These are phyloP conservation scores for Teratosphaeria nubilosa DNA, from an alignment of 2,329 filamentous ascomycete species.

Conservation along the genomic window DNA sequence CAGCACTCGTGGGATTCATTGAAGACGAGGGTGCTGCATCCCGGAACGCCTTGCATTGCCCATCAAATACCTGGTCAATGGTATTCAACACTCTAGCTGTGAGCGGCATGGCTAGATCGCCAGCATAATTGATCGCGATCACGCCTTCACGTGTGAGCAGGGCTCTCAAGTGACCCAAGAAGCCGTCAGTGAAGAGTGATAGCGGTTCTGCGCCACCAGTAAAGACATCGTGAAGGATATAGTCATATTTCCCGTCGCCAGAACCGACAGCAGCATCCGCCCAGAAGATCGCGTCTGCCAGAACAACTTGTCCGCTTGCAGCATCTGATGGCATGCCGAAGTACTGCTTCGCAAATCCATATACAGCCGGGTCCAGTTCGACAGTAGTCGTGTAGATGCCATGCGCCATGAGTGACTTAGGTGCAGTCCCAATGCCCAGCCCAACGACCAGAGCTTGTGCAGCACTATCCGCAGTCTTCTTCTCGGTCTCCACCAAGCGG, in stretches of 20 bases:
- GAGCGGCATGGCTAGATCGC: constrained; percentile 68
- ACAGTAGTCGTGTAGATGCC: constrained; percentile 89
- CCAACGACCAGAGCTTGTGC: constrained; percentile 70
- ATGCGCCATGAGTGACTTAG: constrained; percentile 74
- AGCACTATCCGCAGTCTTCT: constrained; percentile 25
- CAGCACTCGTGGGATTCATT: constrained; percentile 20
- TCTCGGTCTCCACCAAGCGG: constrained; percentile 56
- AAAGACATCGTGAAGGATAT: constrained; percentile 96
- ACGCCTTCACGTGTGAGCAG: constrained; percentile 70
- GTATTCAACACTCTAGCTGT: constrained; percentile 73
- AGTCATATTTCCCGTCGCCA: constrained; percentile 51
- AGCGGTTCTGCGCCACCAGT: constrained; percentile 91
- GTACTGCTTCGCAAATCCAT: constrained; percentile 72
- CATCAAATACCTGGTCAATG: constrained; percentile 72
- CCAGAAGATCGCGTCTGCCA: constrained; percentile 72
- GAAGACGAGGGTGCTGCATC: constrained; percentile 50
- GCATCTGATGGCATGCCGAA: constrained; percentile 72
- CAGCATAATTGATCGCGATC: constrained; percentile 93
- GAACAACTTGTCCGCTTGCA: constrained; percentile 47
- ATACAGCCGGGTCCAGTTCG: constrained; percentile 84
- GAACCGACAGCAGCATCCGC: constrained; percentile 40
- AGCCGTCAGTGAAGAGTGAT: constrained; percentile 76
- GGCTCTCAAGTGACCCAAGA: constrained; percentile 58
- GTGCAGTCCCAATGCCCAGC: constrained; percentile 84
- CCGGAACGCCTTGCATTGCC: constrained; percentile 73